Evolutionary conservation across 768 basidiomycete genomes (phyloP), one percentile per base, ranked within the genome.

Genomic region (Rhizopogon salebrosus): DNA sequence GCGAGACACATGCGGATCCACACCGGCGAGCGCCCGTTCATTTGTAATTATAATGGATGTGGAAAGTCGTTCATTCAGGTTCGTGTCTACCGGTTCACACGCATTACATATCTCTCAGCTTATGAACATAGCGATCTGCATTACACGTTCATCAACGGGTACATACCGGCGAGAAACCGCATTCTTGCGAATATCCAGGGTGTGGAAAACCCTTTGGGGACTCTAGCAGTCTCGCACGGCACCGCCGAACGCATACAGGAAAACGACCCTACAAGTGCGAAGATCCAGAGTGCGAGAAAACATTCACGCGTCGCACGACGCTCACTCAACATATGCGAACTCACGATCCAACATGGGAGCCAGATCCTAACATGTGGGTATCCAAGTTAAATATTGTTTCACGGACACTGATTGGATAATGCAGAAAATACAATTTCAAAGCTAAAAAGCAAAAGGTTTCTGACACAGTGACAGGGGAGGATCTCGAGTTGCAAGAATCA

Each of bases 21-120:
- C 61, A 93, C 92, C 0, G 92, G 92, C 16, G 92, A 94, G 67
- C 78, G 92, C 48, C 92, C 92, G 3, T 93, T 89, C 66, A 73
- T 84, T 11, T 94, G 91, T 59, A 73, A 75, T 31, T 77, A 89
- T 59, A 62, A 70, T 26, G 84, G 83, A 26, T 94, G 92, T 53
- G 89, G 89, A 48, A 95, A 94, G 75, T 88, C 88, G 3, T 95
- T 95, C 61, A 93, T 95, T 61, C 92, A 95, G 81, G 92, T 91
- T 67, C 51, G 68, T 62, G 29, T 35, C 37, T 51, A 23, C 24
- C 52, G 42, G 6, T 36, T 41, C 24, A 42, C 42, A 23, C 52
- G 26, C 16, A 29, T 38, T 31, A n/a, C 40, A 51, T 39, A 18
- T 51, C 55, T 61, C 48, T 57, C 37, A 41, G 57, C 56, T 41